Evolutionary conservation across 345 rosid species (phyloP).

Genomic region (Syzygium grande): DNA sequence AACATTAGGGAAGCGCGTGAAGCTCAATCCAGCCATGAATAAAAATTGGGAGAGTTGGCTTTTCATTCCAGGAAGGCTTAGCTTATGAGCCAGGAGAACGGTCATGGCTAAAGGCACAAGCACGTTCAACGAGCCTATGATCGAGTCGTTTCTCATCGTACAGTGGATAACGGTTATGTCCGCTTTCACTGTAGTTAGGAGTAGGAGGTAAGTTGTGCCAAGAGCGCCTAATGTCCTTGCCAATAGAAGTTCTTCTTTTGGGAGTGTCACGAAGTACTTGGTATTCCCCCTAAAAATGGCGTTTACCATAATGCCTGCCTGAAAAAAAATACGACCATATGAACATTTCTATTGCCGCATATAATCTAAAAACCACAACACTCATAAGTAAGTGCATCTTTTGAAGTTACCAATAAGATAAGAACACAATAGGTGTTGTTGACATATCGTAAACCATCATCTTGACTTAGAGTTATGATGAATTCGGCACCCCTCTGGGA

Average conservation of each 20-base stretch:
- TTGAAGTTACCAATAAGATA: background rate
- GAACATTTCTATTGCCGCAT: background rate
- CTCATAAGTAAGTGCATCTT: background rate
- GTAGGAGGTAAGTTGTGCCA: slow-evolving; percentile 1
- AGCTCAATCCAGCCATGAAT: background rate
- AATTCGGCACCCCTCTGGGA: background rate
- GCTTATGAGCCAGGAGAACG: background rate
- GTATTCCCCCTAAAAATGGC: background rate
- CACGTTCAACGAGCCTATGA: background rate
- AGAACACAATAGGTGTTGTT: background rate
- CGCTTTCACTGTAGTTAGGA: slow-evolving; percentile 16
- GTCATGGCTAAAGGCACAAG: background rate
- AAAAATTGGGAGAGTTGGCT: background rate
- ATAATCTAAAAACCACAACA: background rate
- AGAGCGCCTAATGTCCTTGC: background rate
- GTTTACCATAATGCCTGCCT: background rate
- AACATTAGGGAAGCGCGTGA: slow-evolving; percentile 6
- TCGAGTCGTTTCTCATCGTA: background rate
- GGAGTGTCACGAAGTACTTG: background rate
- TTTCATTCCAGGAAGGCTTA: background rate
- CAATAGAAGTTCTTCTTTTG: background rate
- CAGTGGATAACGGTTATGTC: background rate
- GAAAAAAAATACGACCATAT: background rate
- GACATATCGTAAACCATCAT: background rate
- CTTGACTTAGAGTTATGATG: background rate